phyloP scores from a whole-genome alignment of 148 eudicot species.

The Fagopyrum homotropicum region DNA sequence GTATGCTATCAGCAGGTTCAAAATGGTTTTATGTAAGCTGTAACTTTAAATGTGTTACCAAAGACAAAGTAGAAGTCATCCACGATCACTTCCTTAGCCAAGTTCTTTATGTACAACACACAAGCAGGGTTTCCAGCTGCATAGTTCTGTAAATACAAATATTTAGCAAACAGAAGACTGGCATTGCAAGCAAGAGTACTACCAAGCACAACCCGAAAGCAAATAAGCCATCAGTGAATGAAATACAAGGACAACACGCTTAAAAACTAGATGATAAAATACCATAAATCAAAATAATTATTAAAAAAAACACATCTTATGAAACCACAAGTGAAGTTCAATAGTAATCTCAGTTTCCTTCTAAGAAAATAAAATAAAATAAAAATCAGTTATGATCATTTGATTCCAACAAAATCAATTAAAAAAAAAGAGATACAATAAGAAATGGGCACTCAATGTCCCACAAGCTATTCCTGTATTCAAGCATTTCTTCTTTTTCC shows the following conservation, averaged over 20 bases:
- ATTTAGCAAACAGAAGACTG: background rate
- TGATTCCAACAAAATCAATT: no score
- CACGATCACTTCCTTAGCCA: constrained; percentile 78
- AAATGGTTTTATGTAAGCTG: background rate
- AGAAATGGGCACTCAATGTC: background rate
- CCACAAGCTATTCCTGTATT: background rate
- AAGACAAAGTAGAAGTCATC: constrained; percentile 78
- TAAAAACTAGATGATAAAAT: background rate
- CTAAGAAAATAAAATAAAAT: background rate
- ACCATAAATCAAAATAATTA: background rate
- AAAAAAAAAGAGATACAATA: background rate
- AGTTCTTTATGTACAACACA: constrained; percentile 81
- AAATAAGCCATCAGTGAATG: background rate
- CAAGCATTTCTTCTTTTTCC: background rate
- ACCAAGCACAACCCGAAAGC: background rate
- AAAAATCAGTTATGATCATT: no score
- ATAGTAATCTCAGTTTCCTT: background rate
- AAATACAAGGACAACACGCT: background rate
- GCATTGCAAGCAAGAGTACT: background rate
- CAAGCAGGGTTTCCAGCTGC: constrained; percentile 73
- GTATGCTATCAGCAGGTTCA: background rate
- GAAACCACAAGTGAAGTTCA: background rate
- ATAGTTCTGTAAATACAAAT: constrained; percentile 59
- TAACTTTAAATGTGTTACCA: constrained; percentile 29
- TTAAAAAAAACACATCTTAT: background rate